Evolutionary conservation across 345 rosid genomes (phyloP), one percentile per base, ranked within the genome.

Genomic region (Angophora floribunda): DNA sequence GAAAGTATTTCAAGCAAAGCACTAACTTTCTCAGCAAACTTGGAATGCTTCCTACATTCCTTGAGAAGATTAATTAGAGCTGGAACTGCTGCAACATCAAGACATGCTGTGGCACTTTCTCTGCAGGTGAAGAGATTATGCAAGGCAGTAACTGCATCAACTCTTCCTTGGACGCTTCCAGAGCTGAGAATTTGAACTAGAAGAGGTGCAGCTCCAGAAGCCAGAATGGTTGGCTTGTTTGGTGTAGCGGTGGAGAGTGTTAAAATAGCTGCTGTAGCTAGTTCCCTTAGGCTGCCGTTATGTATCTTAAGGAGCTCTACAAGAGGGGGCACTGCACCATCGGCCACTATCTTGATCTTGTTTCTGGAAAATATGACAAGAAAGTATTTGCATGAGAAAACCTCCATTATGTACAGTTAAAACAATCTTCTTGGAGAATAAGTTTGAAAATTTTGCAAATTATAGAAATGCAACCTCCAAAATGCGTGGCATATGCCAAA

Each of bases 231-330:
- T 32, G 95, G 88, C 91, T 95, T 95, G 91, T 96, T 96, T 53
- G 97, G 93, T 86, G 92, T 91, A 49, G 97, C 96, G 45, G 96
- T 96, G 4, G 98, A 96, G 88, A 96, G 96, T 52, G 98, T 95
- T 91, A 95, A 90, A 90, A 95, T 90, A 44, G 96, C 97, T 47
- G 97, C 97, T n/a, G 97, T 91, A 4, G 96, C 97, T 53, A 95
- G 89, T 91, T 96, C 98, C 52, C 96, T 87, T 55, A 96, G 89
- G 89, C 89, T 92, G 50, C 92, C 89, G 49, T 91, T 90, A 44
- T 94, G 93, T 51, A 94, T 91, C 90, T 91, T 94, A 87, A 96
- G 95, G 89, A 96, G 94, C 89, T 93, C 95, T 78, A 93, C 93
- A 45, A 96, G 96, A 55, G 96, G 96, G 52, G 96, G 95, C 86